Evolutionary conservation across 2,329 filamentous ascomycete species (phyloP), one percentile per base, ranked within the genome.

Genomic region (Neonectria sp.): DNA sequence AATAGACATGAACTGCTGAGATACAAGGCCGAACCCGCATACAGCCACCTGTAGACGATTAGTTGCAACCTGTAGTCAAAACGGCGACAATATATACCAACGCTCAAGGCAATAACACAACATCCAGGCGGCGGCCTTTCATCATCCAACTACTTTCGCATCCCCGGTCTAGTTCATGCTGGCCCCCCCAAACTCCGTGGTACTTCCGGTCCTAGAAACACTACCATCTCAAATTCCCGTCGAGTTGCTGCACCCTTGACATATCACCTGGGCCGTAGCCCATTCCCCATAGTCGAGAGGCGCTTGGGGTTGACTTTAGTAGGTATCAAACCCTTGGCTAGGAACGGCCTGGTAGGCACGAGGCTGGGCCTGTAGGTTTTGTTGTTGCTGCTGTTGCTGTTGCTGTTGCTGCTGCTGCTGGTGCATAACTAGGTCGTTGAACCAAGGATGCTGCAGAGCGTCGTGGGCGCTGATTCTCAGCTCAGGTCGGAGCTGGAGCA

Each of bases 401-500:
- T 78, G 76, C 43, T 79, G 82, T 31, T 81, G 80, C 46, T 84
- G 82, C 60, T 83, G 82, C 57, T 87, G 85, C 64, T 89, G 85
- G 66, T 87, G 85, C 75, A 89, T 85, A 15, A 90, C 84, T 17
- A 95, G 80, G 74, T 95, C 93, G 70, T 86, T 89, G 84, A 99
- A 99, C 96, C 96, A 99, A 0, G 92, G 93, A 79, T 99, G 96
- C 73, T 92, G 88, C 46, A 98, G 85, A 4, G 96, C 95, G 70
- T 97, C 94, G 58, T 91, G 87, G 2, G 96, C 96, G 74, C 93
- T 95, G 78, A 97, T 93, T 62, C 96, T 90, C 82, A 97, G 90
- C 82, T 99, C 96, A 0, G 96, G 96, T 35, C 95, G 90, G 60
- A 98, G 85, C 80, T 98, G 95, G 33, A 99, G 89, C 94, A 99